These are phyloP conservation scores for Tetrahymena malaccensis DNA, from an alignment of 73 alveolate species.

Conservation along the genomic window DNA sequence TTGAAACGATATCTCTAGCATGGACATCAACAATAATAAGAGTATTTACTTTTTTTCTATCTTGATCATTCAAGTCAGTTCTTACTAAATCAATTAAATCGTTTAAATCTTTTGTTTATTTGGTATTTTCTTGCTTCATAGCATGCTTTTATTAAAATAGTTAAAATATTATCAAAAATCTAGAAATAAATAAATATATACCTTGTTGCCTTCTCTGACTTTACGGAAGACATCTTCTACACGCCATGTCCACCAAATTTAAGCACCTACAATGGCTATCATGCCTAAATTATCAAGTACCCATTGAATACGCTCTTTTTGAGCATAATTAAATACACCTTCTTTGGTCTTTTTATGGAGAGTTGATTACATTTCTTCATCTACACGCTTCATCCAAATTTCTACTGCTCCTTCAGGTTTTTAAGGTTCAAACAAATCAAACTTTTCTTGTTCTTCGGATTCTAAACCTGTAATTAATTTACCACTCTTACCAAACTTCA, in stretches of 20 bases:
- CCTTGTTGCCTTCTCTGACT: slow-evolving; percentile 95
- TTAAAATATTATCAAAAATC: too few species aligned
- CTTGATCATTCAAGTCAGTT: slow-evolving; percentile 75
- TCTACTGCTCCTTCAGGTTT: slow-evolving; percentile 95
- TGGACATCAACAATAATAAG: slow-evolving; percentile 98
- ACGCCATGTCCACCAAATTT: slow-evolving; percentile 99
- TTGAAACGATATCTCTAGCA: slow-evolving; percentile 98
- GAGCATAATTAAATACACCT: slow-evolving; percentile 90
- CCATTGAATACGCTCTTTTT: slow-evolving; percentile 93
- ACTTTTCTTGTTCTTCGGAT: slow-evolving; percentile 98
- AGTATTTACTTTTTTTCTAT: slow-evolving; percentile 89
- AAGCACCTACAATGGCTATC: slow-evolving; percentile 96
- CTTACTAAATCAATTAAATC: slow-evolving; percentile 96
- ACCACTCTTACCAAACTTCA: slow-evolving; percentile 67
- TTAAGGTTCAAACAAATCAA: slow-evolving; percentile 83
- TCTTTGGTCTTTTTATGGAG: slow-evolving; percentile 83
- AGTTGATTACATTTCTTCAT: slow-evolving; percentile 95
- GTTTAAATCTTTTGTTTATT: slow-evolving; percentile 70
- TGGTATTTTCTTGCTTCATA: slow-evolving; percentile 91
- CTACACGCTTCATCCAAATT: slow-evolving; percentile 97
- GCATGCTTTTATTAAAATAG: slow-evolving; percentile 65
- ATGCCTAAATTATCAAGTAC: slow-evolving; percentile 90
- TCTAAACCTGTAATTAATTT: slow-evolving; percentile 91
- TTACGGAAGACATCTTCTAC: slow-evolving; percentile 98
- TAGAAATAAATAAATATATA: too few species aligned